Evolutionary conservation across 2,329 filamentous ascomycete genomes (phyloP).

Genomic region (Diaporthe citri): DNA sequence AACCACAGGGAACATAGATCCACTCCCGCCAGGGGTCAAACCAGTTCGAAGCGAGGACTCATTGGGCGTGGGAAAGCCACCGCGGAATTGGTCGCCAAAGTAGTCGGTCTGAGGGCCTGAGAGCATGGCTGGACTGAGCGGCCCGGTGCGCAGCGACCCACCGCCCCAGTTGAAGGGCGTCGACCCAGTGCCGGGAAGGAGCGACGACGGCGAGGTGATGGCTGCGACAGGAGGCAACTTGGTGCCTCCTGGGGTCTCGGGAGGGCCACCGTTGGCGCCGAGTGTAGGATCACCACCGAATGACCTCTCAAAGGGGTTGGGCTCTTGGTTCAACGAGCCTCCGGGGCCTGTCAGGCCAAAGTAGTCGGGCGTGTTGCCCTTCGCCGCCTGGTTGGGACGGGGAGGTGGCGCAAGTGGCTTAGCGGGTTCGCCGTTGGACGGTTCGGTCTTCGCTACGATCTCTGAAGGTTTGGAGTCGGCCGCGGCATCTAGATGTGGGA

Average conservation of each 20-base stretch:
- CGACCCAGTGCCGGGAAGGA: constrained; percentile 79
- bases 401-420: constrained; percentile 79
- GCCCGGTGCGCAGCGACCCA: constrained; percentile 89
- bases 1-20: constrained; percentile 93
- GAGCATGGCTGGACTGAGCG: constrained; percentile 96
- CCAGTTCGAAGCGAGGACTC: constrained; percentile 94
- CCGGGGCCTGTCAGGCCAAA: constrained; percentile 70
- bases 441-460: constrained; percentile 61
- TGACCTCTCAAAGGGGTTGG: constrained; percentile 97
- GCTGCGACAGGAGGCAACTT: constrained; percentile 91
- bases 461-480: constrained; percentile 61
- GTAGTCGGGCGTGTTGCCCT: constrained; percentile 73
- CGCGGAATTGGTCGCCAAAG: constrained; percentile 83
- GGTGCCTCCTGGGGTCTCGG: constrained; percentile 85
- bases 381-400: constrained; percentile 64
- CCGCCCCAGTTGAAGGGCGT: constrained; percentile 84
- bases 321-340: constrained; percentile 78
- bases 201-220: constrained; percentile 88
- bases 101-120: constrained; percentile 89
- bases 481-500: constrained; percentile 54
- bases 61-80: constrained; percentile 94
- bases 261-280: constrained; percentile 41
- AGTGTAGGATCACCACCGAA: constrained; percentile 73
- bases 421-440: constrained; percentile 69
- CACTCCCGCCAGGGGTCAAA: constrained; percentile 92